Evolutionary conservation across 305 asterid genomes (phyloP).

Genomic region (Rubia tinctorum): DNA sequence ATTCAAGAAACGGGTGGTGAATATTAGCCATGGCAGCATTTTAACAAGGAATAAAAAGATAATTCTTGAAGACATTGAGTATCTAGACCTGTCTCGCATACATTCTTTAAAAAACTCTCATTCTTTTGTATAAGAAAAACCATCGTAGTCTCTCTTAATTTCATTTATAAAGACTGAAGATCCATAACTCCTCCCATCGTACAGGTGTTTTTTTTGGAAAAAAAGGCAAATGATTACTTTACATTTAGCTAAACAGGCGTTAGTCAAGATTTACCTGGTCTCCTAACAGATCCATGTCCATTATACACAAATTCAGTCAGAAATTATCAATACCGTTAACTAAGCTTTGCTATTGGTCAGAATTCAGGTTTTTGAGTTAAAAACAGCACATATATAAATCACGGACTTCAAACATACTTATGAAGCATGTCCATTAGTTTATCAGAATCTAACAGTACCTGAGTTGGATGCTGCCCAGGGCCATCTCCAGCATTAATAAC

Average conservation of each 20-base stretch:
- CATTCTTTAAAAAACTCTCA: neutral
- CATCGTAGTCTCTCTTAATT: neutral
- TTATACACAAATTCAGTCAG: neutral
- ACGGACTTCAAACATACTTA: neutral
- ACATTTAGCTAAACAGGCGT: neutral
- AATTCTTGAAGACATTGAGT: neutral
- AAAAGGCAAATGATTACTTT: neutral
- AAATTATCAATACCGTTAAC: neutral
- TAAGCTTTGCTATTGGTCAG: neutral
- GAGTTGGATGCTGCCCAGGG: slow-evolving; percentile 98
- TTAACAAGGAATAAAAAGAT: neutral
- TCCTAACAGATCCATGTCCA: neutral
- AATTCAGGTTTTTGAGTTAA: neutral
- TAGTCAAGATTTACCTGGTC: neutral
- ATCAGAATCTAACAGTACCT: slow-evolving; percentile 29
- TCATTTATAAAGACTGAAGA: neutral
- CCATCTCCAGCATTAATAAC: slow-evolving; percentile 99
- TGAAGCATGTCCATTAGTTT: neutral
- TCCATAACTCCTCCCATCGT: neutral
- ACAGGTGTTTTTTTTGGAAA: neutral
- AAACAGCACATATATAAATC: neutral
- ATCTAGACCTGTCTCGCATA: neutral
- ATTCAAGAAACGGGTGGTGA: neutral
- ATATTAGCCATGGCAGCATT: neutral
- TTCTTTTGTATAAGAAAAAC: neutral